Evolutionary conservation across 2,329 filamentous ascomycete species (phyloP), one percentile per base, ranked within the genome.

Genomic region (Beauveria pseudobassiana): DNA sequence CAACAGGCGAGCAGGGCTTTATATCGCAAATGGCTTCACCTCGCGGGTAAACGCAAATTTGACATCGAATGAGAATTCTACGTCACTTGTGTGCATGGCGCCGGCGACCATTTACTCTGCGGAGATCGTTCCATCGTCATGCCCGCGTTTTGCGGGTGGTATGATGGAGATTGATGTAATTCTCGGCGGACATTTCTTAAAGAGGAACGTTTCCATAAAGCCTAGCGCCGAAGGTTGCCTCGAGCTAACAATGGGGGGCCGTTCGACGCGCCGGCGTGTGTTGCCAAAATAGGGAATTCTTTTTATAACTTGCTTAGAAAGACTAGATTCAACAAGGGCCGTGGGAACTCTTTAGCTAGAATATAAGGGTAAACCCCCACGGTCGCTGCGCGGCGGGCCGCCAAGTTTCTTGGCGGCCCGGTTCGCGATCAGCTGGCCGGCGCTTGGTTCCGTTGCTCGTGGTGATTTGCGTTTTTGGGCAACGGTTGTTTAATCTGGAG

Each of bases 151-250:
- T 49, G 28, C 16, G 45, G 18, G 45, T 46, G 12, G 34, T 16
- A 38, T 38, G 34, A 38, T 38, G 14, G 8, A 42, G 43, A 54
- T 45, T 22, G 20, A 45, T 34, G 53, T 6, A 34, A 50, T 12
- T 34, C 45, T 56, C 61, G 61, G 61, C 61, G 61, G 30, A 42
- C n/a, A 59, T 50, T 63, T 40, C 54, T 24, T 2, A 45, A 63
- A 59, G 8, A 34, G 56, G 61, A 28, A 28, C 26, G 59, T 63
- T 63, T 50, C 5, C 28, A 8, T 6, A 16, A 34, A 16, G 24
- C 5, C 46, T 59, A 59, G 56, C 56, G 56, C 56, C 56, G 56
- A 59, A 12, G 8, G n/a, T 50, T 57, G n/a, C 34, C 56, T 58
- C 3, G 45, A 40, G 28, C 54, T 10, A 22, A 40, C n/a, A 2